These are phyloP conservation scores for Globisporangium apiculatum DNA, from an alignment of 352 stramenopile species.

Conservation along the genomic window DNA sequence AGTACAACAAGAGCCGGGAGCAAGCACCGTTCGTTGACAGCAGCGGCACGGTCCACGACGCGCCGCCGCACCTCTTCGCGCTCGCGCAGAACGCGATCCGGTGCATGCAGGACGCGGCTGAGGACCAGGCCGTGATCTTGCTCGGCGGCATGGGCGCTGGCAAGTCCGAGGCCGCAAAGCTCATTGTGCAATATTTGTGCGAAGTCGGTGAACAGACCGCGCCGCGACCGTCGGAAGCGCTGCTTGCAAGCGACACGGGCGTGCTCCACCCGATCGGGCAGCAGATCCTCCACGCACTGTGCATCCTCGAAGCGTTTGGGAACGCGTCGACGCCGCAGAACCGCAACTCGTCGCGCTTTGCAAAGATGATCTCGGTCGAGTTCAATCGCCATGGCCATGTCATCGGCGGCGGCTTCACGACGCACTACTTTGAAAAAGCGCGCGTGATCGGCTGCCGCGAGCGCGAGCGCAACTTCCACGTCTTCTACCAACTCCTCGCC, in stretches of 20 bases:
- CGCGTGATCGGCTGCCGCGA: slow-evolving; percentile 70
- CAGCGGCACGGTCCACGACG: slow-evolving; percentile 49
- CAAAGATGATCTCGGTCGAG: slow-evolving; percentile 81
- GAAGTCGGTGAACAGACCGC: slow-evolving; percentile 59
- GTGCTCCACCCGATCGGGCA: slow-evolving; percentile 71
- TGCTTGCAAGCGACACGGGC: slow-evolving; percentile 30
- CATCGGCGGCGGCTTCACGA: slow-evolving; percentile 76
- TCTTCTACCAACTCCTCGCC: slow-evolving; percentile 90
- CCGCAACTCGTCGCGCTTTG: slow-evolving; percentile 67
- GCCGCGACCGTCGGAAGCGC: slow-evolving; percentile 11
- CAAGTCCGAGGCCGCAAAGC: slow-evolving; percentile 75
- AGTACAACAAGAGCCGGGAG: slow-evolving; percentile 62
- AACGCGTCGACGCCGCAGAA: slow-evolving; percentile 58
- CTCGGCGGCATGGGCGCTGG: slow-evolving; percentile 65
- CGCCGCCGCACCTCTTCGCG: slow-evolving; percentile 69
- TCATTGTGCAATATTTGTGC: slow-evolving; percentile 80
- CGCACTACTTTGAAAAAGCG: slow-evolving; percentile 76
- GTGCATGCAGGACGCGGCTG: slow-evolving; percentile 68
- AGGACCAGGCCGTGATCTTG: slow-evolving; percentile 76
- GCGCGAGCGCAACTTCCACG: slow-evolving; percentile 90
- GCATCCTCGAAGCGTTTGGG: slow-evolving; percentile 73
- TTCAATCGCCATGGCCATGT: slow-evolving; percentile 73
- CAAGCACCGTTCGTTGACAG: slow-evolving; percentile 49
- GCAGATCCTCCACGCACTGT: slow-evolving; percentile 76
- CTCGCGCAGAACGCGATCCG: slow-evolving; percentile 72